Evolutionary conservation across 2,329 filamentous ascomycete species (phyloP).

Genomic region (Intubia oerlemansii): DNA sequence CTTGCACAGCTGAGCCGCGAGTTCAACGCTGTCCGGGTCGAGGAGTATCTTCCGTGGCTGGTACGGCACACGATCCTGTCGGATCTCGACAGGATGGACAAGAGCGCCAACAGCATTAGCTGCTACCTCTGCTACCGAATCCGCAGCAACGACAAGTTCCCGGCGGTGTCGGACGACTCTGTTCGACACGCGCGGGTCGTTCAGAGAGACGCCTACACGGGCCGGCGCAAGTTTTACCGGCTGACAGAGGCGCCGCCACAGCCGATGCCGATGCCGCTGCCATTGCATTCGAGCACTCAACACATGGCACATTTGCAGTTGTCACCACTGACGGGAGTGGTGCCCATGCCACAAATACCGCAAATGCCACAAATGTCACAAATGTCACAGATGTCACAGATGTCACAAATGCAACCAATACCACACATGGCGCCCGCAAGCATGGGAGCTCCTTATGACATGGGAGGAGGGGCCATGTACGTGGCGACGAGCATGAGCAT

Average conservation of each 20-base stretch:
- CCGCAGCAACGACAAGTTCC: constrained; percentile 4
- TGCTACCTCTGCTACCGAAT: constrained; percentile 10
- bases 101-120: background rate
- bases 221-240: constrained; percentile 4
- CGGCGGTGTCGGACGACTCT: background rate
- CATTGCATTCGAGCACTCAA: too few species aligned
- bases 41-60: constrained; percentile 6
- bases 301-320: too few species aligned
- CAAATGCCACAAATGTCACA: too few species aligned
- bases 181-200: constrained; percentile 4
- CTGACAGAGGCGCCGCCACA: constrained; percentile 1
- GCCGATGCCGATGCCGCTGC: too few species aligned
- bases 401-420: too few species aligned
- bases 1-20: constrained; percentile 4
- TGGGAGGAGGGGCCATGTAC: background rate
- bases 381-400: too few species aligned
- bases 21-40: constrained; percentile 4
- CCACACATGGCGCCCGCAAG: too few species aligned
- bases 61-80: constrained; percentile 4
- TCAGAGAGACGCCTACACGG: constrained; percentile 6
- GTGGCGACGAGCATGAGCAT: background rate
- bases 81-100: background rate
- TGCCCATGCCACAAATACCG: too few species aligned
- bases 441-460: background rate
- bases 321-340: constrained; percentile 1